Conservation (phyloP, 768 basidiomycete genomes). For the Kwoniella dendrophila region DNA sequence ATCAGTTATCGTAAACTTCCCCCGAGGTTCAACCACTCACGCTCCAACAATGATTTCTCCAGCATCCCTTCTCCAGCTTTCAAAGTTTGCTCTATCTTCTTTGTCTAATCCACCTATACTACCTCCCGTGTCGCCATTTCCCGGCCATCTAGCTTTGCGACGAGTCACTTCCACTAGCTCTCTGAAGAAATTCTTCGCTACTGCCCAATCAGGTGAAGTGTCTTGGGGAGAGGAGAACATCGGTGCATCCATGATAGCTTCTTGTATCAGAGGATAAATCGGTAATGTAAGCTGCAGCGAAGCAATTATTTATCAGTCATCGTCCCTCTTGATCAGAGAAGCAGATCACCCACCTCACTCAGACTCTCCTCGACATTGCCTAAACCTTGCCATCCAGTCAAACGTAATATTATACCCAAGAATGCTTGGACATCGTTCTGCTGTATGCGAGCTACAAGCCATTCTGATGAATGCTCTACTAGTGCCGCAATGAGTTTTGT, state of each 20-base stretch:
- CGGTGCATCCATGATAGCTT: conserved; percentile 62
- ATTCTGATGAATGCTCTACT: conserved; percentile 81
- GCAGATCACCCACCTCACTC: conserved; percentile 62
- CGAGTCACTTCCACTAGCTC: conserved; percentile 73
- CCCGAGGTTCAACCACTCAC: too few species aligned
- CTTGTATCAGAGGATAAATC: conserved; percentile 90
- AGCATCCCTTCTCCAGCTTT: conserved; percentile 53
- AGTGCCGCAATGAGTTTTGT: conserved; percentile 79
- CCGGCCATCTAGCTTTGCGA: conserved; percentile 75
- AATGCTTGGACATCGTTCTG: conserved; percentile 68
- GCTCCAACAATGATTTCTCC: conserved; percentile 55
- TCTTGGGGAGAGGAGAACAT: conserved; percentile 42
- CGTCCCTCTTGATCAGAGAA: too few species aligned
- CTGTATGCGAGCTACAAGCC: conserved; percentile 70
- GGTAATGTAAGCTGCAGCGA: conserved; percentile 62
- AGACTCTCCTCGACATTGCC: conserved; percentile 84
- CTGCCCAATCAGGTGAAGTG: conserved; percentile 48
- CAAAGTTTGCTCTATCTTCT: conserved; percentile 50
- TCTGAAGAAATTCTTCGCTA: conserved; percentile 73
- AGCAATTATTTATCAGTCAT: too few species aligned
- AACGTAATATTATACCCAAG: conserved; percentile 69
- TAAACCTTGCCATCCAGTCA: conserved; percentile 72
- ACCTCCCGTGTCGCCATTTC: conserved; percentile 25
- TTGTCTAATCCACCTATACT: conserved; percentile 33
- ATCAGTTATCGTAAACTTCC: too few species aligned